Evolutionary conservation across 371 early-diverging fungal species (phyloP).

Genomic region (Dichotomocladium elegans): DNA sequence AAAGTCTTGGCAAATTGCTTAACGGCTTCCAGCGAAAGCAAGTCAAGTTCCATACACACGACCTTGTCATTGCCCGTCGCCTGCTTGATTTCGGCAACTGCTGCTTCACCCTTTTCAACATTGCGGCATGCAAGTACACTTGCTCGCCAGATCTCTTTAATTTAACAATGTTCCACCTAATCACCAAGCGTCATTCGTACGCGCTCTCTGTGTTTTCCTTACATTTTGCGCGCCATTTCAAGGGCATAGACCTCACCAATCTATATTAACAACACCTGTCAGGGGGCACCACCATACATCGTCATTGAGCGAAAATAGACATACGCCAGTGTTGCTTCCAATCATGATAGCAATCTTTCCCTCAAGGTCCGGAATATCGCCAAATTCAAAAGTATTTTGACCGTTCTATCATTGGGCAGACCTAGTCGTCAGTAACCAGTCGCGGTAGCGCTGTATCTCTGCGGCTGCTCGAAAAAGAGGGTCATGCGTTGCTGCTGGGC

Average conservation of each 20-base stretch:
- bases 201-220: no score
- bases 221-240: no score
- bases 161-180: no score
- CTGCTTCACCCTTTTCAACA: constrained; percentile 34
- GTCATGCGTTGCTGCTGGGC: neutral
- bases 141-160: no score
- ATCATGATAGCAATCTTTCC: constrained; percentile 71
- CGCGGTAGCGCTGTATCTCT: neutral
- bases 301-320: neutral
- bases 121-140: constrained; percentile 59
- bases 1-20: constrained; percentile 52
- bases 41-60: constrained; percentile 54
- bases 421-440: neutral
- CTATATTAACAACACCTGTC: constrained; percentile 24
- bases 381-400: constrained; percentile 19
- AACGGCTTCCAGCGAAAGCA: constrained; percentile 55
- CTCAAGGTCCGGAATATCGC: constrained; percentile 60
- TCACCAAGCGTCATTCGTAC: no score
- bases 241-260: constrained; percentile 59
- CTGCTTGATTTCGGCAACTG: constrained; percentile 47
- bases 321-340: constrained; percentile 64
- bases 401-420: neutral
- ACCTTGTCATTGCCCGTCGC: constrained; percentile 55
- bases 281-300: no score
- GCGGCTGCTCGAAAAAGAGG: neutral